Percentiles rank a stretch among this genome's conserved stretches.
Conservation (phyloP, 2,329 filamentous ascomycete species). For the Neoascochyta sp. region DNA sequence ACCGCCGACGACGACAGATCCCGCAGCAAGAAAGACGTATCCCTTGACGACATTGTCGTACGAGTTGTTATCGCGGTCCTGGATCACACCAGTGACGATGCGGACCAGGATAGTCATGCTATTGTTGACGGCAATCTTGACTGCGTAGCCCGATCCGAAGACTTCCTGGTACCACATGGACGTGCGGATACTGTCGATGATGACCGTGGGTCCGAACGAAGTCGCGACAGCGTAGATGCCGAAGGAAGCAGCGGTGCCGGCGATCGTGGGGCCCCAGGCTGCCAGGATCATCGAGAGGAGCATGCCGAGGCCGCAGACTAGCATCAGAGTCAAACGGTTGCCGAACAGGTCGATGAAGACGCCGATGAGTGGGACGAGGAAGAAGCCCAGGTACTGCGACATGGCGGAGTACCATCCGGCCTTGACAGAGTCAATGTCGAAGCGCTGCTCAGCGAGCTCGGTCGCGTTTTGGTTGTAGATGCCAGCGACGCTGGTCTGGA, state of each 20-base stretch:
- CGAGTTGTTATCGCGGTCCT: conserved; percentile 55
- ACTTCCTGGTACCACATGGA: conserved; percentile 58
- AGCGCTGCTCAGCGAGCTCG: conserved; percentile 58
- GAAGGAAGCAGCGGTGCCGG: conserved; percentile 57
- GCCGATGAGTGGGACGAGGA: conserved; percentile 55
- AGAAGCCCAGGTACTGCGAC: conserved; percentile 55
- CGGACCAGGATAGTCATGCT: conserved; percentile 60
- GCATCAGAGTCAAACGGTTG: conserved; percentile 48
- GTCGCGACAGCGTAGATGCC: conserved; percentile 57
- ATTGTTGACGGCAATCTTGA: conserved; percentile 62
- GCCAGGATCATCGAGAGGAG: conserved; percentile 54
- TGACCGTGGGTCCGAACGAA: conserved; percentile 55
- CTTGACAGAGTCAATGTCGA: conserved; percentile 52
- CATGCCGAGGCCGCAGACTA: conserved; percentile 50
- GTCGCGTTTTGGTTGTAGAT: conserved; percentile 59
- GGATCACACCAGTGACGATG: conserved; percentile 56
- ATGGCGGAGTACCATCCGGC: conserved; percentile 61
- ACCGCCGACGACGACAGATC: conserved; percentile 47
- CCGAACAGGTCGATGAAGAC: conserved; percentile 56
- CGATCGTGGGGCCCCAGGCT: conserved; percentile 48
- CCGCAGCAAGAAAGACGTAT: conserved; percentile 53
- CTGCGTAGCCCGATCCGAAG: conserved; percentile 58
- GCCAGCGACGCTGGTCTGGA: conserved; percentile 55
- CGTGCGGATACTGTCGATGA: conserved; percentile 60
- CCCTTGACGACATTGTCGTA: conserved; percentile 56